Base-by-base conservation (phyloP, 768 basidiomycete genomes). In the Termitomyces sp. region DNA sequence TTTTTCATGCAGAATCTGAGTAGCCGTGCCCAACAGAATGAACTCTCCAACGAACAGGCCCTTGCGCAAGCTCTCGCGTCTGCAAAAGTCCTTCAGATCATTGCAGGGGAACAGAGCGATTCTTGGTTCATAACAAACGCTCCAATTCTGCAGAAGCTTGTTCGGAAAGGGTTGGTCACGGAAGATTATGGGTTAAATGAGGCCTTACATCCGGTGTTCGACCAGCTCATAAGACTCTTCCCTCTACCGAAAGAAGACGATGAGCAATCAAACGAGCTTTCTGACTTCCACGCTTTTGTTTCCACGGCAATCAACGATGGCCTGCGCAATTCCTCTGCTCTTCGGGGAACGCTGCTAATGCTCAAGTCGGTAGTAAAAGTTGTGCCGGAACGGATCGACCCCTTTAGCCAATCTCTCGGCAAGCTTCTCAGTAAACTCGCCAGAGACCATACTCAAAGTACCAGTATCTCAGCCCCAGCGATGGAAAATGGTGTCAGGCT, bases 11-110 rank as follows among this genome's bases (percentile, higher is more conserved):
- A 5, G 7, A 18, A 48, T 23, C 7, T 6, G 52, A 6, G 54
- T 29, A 44, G 20, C n/a, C n/a, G 15, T 35, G 2, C 32, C 44
- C 46, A 53, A 9, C 56, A 94, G 91, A 84, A 76, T 60, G 94
- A 96, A 31, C 74, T 94, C 51, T 82, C 76, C 38, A 76, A 66
- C 39, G 94, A 95, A 33, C 70, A 76, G 9, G 73, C 76, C n/a
- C 69, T 93, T 45, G 74, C 77, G 1, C 80, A 84, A 62, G 89
- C 94, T 2, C 76, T 90, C 45, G 88, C 89, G 52, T 81, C 93
- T 4, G 91, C 91, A 13, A 92, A 91, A 66, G 92, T 97, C 23
- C 78, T 99, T 23, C 89, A 93, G 53, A 85, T 94, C 20, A 86
- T 97, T 39, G 78, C 91, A 2, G 77, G 85, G 0, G 90, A 91